These are phyloP conservation scores for Linderina pennispora DNA, from an alignment of 192 early-diverging fungal species.

Conservation along the genomic window DNA sequence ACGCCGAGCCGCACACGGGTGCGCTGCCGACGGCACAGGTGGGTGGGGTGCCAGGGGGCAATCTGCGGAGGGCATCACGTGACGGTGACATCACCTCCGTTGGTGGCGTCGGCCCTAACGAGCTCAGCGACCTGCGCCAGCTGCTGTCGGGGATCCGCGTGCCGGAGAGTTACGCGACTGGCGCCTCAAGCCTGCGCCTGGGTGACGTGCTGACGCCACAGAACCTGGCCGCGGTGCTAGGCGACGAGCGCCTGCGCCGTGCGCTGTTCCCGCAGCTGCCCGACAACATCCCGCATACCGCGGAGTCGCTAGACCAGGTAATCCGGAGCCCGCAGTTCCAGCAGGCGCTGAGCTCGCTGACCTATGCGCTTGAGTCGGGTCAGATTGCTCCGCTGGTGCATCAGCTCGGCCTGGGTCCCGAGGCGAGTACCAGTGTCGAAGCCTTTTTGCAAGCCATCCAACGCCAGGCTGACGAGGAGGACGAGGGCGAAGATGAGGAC, in stretches of 20 bases:
- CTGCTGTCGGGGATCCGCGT: constrained; percentile 21
- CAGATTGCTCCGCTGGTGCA: constrained; percentile 43
- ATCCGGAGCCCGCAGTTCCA: constrained; percentile 46
- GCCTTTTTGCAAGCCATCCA: constrained; percentile 42
- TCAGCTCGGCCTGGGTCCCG: constrained; percentile 35
- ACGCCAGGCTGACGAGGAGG: constrained; percentile 33
- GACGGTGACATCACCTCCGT: constrained; percentile 24
- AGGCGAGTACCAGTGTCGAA: constrained; percentile 39
- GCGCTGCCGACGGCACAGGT: constrained; percentile 26
- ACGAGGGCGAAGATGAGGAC: neutral
- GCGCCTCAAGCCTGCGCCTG: constrained; percentile 10
- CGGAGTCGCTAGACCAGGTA: constrained; percentile 19
- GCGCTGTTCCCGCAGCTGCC: constrained; percentile 44
- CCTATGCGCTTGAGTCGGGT: constrained; percentile 37
- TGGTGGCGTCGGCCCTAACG: constrained; percentile 4
- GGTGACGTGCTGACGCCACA: constrained; percentile 34
- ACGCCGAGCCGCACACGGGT: constrained; percentile 2
- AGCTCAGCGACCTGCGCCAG: constrained; percentile 24
- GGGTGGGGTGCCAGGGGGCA: constrained; percentile 24
- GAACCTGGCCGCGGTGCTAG: constrained; percentile 29
- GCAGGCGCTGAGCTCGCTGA: constrained; percentile 38
- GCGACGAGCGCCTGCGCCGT: constrained; percentile 16
- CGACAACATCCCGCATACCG: constrained; percentile 10
- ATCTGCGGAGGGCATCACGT: constrained; percentile 8
- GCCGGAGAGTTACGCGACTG: constrained; percentile 3